Percentiles rank a stretch among this genome's conserved stretches.
phyloP scores from a whole-genome alignment of 2,329 filamentous ascomycete genomes.

The Septoria petroselini region DNA sequence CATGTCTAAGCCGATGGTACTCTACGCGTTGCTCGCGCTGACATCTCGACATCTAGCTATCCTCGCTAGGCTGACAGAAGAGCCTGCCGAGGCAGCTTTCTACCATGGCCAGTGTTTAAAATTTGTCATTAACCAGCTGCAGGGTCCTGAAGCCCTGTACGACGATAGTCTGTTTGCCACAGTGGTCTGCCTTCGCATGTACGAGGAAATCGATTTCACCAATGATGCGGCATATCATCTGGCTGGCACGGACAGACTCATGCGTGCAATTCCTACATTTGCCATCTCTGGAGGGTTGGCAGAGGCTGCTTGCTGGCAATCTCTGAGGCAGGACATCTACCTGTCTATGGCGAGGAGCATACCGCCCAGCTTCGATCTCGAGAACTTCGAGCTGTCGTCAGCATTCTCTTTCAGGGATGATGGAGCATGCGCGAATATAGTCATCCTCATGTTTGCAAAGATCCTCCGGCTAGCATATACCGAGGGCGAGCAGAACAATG shows the following conservation, averaged over 20 bases:
- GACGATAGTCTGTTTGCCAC: slow-evolving; percentile 38
- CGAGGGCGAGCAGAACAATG: slow-evolving; percentile 1
- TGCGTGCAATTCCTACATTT: slow-evolving; percentile 42
- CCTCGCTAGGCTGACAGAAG: slow-evolving; percentile 23
- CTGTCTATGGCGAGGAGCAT: slow-evolving; percentile 40
- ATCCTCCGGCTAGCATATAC: slow-evolving; percentile 34
- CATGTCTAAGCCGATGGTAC: slow-evolving; percentile 36
- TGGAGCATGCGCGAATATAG: slow-evolving; percentile 40
- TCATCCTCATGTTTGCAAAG: slow-evolving; percentile 42
- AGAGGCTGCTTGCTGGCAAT: slow-evolving; percentile 45
- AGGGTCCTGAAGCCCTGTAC: slow-evolving; percentile 27
- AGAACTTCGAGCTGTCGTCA: slow-evolving; percentile 41
- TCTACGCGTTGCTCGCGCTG: slow-evolving; percentile 38
- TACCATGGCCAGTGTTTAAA: slow-evolving; percentile 39
- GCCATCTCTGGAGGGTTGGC: slow-evolving; percentile 42
- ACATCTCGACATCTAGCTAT: slow-evolving; percentile 38
- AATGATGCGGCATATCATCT: slow-evolving; percentile 41
- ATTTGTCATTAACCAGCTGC: slow-evolving; percentile 38
- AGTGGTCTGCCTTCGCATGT: slow-evolving; percentile 38
- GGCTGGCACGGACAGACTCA: slow-evolving; percentile 41
- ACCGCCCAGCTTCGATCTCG: slow-evolving; percentile 40
- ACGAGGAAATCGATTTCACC: slow-evolving; percentile 37
- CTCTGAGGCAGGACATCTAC: slow-evolving; percentile 44
- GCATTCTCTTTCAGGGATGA: slow-evolving; percentile 42
- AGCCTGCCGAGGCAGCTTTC: slow-evolving; percentile 33